A percentile compares a stretch with the other conserved stretches of the same genome.
Conservation (phyloP, 345 rosid genomes). For the Dimocarpus longan region DNA sequence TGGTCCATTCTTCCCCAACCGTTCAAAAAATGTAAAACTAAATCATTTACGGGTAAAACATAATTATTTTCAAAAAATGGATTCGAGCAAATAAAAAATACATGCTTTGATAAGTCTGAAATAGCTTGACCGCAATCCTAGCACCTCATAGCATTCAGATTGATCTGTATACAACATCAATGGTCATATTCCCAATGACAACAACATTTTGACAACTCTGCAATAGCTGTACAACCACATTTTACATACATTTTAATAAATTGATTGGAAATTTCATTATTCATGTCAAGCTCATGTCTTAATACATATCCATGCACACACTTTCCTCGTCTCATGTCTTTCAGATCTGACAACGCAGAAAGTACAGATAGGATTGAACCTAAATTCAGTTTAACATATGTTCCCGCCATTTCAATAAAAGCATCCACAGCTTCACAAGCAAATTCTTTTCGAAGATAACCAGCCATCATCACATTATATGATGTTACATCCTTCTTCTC, state of each 20-base stretch:
- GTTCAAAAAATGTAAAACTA: too few species aligned
- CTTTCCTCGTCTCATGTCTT: slow-evolving; percentile 32
- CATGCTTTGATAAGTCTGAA: too few species aligned
- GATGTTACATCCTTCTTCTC: slow-evolving; percentile 33
- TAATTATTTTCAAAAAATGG: too few species aligned
- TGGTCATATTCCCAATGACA: too few species aligned
- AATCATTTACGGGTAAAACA: too few species aligned
- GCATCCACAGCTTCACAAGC: slow-evolving; percentile 25
- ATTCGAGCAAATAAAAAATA: too few species aligned
- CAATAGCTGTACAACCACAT: slow-evolving; percentile 22
- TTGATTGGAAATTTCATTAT: slow-evolving; percentile 36
- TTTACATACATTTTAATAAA: slow-evolving; percentile 32
- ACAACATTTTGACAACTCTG: too few species aligned
- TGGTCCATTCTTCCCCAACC: too few species aligned
- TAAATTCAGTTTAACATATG: slow-evolving; percentile 26
- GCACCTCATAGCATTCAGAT: too few species aligned
- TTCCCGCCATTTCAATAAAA: slow-evolving; percentile 33
- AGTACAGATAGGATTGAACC: slow-evolving; percentile 31
- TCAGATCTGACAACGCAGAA: slow-evolving; percentile 31
- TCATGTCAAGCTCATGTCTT: slow-evolving; percentile 21
- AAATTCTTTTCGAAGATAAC: slow-evolving; percentile 30
- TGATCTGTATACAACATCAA: too few species aligned
- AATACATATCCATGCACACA: slow-evolving; percentile 32
- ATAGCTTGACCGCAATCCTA: too few species aligned
- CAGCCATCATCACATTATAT: slow-evolving; percentile 39